phyloP scores from a whole-genome alignment of 192 early-diverging fungal genomes.

The Podila minutissima region DNA sequence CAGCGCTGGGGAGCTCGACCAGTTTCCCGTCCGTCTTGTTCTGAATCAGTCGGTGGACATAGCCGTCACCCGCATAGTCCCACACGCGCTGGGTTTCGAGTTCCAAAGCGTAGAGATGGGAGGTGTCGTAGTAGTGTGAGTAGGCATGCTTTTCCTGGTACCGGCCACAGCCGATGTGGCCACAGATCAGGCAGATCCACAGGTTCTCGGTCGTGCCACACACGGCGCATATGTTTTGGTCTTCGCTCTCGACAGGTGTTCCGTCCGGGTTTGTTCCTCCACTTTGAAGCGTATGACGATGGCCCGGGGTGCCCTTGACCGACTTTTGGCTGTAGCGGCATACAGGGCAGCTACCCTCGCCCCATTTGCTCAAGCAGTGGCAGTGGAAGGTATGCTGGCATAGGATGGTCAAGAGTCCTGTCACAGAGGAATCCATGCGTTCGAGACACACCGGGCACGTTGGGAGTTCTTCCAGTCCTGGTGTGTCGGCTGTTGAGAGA shows the following conservation, averaged over 20 bases:
- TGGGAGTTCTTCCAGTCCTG: conserved; percentile 76
- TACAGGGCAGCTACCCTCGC: conserved; percentile 89
- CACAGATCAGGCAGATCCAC: conserved; percentile 98
- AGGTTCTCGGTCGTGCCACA: conserved; percentile 83
- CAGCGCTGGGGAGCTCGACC: conserved; percentile 79
- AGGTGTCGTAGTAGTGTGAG: conserved; percentile 83
- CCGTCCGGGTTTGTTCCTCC: too few species aligned
- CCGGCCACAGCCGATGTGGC: conserved; percentile 94
- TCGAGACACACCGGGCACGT: conserved; percentile 98
- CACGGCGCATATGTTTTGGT: conserved; percentile 70
- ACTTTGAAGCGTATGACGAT: not conserved
- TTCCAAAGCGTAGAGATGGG: conserved; percentile 92
- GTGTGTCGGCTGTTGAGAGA: conserved; percentile 5
- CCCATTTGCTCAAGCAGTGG: conserved; percentile 92
- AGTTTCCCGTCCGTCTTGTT: conserved; percentile 92
- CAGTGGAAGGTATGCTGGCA: conserved; percentile 98
- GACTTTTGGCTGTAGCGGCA: conserved; percentile 85
- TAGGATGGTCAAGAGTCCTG: conserved; percentile 89
- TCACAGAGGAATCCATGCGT: conserved; percentile 89
- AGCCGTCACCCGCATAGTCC: conserved; percentile 97
- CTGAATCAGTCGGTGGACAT: conserved; percentile 95
- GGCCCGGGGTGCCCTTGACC: conserved; percentile 1
- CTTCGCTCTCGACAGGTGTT: not conserved
- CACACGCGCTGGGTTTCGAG: conserved; percentile 96
- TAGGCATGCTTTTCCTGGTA: conserved; percentile 93